Evolutionary conservation across 2,329 filamentous ascomycete genomes (phyloP), one percentile per base, ranked within the genome.

Genomic region (Coniochaeta prunicola): DNA sequence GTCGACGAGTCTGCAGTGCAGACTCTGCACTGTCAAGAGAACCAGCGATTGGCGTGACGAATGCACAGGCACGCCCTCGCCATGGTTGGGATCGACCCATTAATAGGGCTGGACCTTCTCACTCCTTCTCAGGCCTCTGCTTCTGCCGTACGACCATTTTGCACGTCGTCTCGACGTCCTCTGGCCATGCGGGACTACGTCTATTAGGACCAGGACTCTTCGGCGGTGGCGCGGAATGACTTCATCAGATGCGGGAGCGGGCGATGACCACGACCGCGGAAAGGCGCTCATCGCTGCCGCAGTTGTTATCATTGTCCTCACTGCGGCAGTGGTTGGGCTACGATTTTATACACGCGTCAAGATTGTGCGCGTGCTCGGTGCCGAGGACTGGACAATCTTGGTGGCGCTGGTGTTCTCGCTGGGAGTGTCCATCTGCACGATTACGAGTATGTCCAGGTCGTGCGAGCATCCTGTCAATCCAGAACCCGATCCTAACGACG

Each of bases 331-430:
- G 38, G 69, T 74, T 15, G 58, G 63, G 2, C 45, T 72, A 40
- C 71, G 74, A 6, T 67, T 76, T 48, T 76, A 70, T 58, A 75
- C 74, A 9, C 66, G 74, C 57, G 61, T 65, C 12, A 64, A 65
- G 24, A 64, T 75, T 58, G 69, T 74, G 8, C 71, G 68, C 58
- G 65, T 68, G 26, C 65, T 74, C 45, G 72, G 71, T 42, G 26
- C 60, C 3, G 68, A 74, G 34, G 74, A 76, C 58, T 73, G 70
- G 66, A 65, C 65, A 17, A 71, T 74, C 40, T 21, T 72, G 3
- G 53, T 69, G 26, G 67, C 73, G 6, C 60, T 73, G 53, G 67
- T 65, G 9, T 21, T 54, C 28, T 31, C 50, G 4, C 17, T 34
- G 15, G 50, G 50, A 13, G 50, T 54, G 15, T 33, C 28, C 28